These are phyloP conservation scores for Xylariales sp. DNA, from an alignment of 2,329 filamentous ascomycete species.

Conservation along the genomic window DNA sequence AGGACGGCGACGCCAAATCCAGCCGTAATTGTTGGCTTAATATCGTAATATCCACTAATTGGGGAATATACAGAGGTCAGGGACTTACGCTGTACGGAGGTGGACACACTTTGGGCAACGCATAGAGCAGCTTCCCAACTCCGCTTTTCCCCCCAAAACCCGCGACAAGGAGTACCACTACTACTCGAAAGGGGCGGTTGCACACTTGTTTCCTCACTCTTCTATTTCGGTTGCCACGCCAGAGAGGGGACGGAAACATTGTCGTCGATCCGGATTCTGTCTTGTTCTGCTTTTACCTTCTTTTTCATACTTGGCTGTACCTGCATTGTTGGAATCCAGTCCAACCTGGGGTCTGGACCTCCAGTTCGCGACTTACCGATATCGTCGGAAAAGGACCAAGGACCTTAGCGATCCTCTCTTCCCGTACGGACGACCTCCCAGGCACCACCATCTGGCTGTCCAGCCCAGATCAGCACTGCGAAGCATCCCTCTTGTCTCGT, in stretches of 20 bases:
- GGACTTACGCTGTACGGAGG: not conserved
- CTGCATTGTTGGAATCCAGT: constrained; percentile 17
- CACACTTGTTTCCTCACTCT: constrained; percentile 3
- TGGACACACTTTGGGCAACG: constrained; percentile 8
- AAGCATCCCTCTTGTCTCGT: no score
- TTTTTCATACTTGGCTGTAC: no score
- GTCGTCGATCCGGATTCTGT: no score
- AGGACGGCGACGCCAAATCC: no score
- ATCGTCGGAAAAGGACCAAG: no score
- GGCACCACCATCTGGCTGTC: no score
- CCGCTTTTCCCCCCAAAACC: constrained; percentile 10
- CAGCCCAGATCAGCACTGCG: no score
- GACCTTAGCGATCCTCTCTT: no score
- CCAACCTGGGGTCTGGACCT: constrained; percentile 8
- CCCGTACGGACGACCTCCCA: no score
- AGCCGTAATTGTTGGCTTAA: constrained; percentile 1
- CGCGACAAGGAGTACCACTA: constrained; percentile 10
- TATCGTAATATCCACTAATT: constrained; percentile 7
- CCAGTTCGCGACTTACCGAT: no score
- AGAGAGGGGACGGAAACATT: constrained; percentile 9
- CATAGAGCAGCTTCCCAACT: constrained; percentile 5
- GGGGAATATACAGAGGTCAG: not conserved
- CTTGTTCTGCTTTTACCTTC: no score
- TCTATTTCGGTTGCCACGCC: not conserved
- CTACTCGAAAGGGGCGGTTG: no score